Base-by-base conservation (phyloP, 208 protist genomes). In the Trypanosoma rangeli region DNA sequence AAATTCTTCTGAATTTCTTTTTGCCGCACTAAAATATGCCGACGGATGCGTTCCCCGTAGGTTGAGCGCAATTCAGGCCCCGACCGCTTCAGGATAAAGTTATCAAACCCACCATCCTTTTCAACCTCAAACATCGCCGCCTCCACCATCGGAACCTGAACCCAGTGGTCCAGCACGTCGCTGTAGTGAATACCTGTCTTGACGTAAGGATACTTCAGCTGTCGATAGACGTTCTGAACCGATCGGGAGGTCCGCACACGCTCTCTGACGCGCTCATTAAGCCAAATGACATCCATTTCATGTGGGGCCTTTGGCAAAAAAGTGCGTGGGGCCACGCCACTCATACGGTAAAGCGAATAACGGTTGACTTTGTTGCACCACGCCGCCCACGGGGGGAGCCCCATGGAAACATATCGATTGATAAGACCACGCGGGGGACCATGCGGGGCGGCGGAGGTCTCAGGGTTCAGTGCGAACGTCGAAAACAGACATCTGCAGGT, bases 1-100 rank as follows among this genome's bases (percentile, higher is more conserved):
- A 94, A 94, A 71, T 97, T 97, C 65, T 97, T 97, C 63, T 94
- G 73, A 46, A 92, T 93, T 70, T 97, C 89, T 71, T 92, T 92
- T 62, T 94, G 87, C 1, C 92, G 87, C 67, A 94, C 92, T 33
- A 97, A 79, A 76, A 97, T 72, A 67, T 97, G 92, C 1, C 92
- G 83, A 31, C 92, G 81, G 31, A 97, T 85, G 20, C 92, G 86
- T 68, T 97, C 92, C 46, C 92, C 92, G 58, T 97, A 97, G 18
- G 77, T 94, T 12, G 92, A 97, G n/a, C 85, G 79, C 52, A 97
- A 79, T 73, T 97, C 87, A 28, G 78, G 84, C 2, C 92, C 92
- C 46, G 76, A 65, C 4, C 89, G 84, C 48, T 84, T 92, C 64
- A 94, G 61, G 68, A 97, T 97, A 64, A 97, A 97, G 69, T 97